Percentiles rank a stretch among this genome's conserved stretches.
Conservation (phyloP, 192 early-diverging fungal genomes). For the Dimargaris cristalligena region DNA sequence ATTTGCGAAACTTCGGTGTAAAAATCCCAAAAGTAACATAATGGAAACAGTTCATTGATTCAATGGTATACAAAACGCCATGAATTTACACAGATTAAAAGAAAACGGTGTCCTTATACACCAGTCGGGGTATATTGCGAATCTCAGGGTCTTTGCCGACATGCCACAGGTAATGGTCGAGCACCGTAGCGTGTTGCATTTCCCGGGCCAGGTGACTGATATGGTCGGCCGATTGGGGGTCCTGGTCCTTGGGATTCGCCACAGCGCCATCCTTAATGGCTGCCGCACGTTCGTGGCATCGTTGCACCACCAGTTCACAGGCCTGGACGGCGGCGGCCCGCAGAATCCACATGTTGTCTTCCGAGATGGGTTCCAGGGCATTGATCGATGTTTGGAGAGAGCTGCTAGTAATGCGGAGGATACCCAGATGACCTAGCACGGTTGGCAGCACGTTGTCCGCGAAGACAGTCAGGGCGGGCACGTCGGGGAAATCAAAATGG, state of each 20-base stretch:
- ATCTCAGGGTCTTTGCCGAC: conserved; percentile 50
- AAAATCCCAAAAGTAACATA: too few species aligned
- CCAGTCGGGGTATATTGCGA: conserved; percentile 33
- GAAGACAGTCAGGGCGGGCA: conserved; percentile 48
- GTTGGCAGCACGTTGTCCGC: conserved; percentile 61
- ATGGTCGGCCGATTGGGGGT: conserved; percentile 17
- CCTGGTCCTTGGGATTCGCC: too few species aligned
- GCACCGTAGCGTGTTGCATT: conserved; percentile 20
- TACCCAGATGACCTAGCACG: conserved; percentile 35
- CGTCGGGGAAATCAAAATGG: conserved; percentile 49
- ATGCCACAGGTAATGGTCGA: conserved; percentile 59
- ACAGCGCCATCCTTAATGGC: too few species aligned
- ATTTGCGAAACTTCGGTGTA: too few species aligned
- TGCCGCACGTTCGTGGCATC: conserved; percentile 3
- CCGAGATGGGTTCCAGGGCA: conserved; percentile 26
- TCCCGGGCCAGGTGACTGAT: conserved; percentile 21
- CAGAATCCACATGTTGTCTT: conserved; percentile 35
- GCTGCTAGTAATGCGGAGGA: conserved; percentile 23
- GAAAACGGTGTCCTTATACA: conserved; percentile 46
- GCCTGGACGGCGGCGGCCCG: conserved; percentile 54
- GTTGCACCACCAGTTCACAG: conserved; percentile 35
- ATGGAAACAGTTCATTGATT: too few species aligned
- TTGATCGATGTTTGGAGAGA: conserved; percentile 29
- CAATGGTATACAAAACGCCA: too few species aligned
- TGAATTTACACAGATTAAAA: too few species aligned